Evolutionary conservation across 164 flowering plant genomes (phyloP).

Genomic region (Houttuynia cordata): DNA sequence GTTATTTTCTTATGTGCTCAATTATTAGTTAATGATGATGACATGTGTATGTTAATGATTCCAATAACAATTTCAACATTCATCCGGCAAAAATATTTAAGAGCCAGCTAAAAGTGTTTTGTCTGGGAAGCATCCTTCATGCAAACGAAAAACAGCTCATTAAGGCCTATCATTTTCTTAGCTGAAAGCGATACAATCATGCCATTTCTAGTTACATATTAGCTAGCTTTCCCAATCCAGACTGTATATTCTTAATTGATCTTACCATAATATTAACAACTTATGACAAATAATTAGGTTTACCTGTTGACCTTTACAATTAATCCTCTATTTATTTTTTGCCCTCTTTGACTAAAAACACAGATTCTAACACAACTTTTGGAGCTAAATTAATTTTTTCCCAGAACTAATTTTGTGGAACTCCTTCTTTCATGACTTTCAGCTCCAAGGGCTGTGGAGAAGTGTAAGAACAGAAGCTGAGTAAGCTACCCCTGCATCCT

Average conservation of each 20-base stretch:
- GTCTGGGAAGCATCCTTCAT: neutral
- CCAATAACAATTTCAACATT: no score
- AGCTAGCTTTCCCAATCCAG: neutral
- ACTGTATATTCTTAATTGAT: neutral
- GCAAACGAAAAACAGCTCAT: neutral
- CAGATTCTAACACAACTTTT: no score
- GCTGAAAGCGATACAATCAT: neutral
- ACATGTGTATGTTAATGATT: neutral
- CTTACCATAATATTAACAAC: neutral
- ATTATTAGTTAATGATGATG: neutral
- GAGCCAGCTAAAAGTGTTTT: neutral
- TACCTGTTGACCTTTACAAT: neutral
- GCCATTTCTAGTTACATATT: neutral
- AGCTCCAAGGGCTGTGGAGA: slow-evolving; percentile 75
- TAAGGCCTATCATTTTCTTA: neutral
- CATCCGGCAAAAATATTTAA: neutral
- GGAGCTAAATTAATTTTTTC: neutral
- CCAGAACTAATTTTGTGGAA: neutral
- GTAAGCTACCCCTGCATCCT: slow-evolving; percentile 5
- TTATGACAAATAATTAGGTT: neutral
- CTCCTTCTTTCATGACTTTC: slow-evolving; percentile 11
- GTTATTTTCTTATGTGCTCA: neutral
- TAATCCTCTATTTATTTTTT: neutral
- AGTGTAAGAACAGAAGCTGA: slow-evolving; percentile 70
- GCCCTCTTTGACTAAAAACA: no score